Evolutionary conservation across 2,329 filamentous ascomycete genomes (phyloP), one percentile per base, ranked within the genome.

Genomic region (Aspergillus puulaauensis): DNA sequence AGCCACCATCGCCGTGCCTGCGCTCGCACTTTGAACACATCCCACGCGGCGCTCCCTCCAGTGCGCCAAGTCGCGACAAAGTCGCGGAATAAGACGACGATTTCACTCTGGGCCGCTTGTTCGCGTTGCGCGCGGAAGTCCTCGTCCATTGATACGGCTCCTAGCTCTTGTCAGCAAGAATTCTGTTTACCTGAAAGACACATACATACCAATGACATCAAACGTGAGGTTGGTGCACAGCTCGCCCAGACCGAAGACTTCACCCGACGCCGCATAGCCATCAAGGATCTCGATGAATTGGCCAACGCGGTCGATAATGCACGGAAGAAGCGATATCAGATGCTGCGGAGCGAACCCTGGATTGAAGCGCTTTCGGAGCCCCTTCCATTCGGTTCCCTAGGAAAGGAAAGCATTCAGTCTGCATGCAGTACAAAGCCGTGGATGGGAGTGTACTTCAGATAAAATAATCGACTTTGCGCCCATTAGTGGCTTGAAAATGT

Each of bases 131-230:
- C 27, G 27, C 27, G 27, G 9, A 31, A 31, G 3, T 31, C 27
- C 27, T 31, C 27, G 3, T 31, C 27, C 27, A 31, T 31, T 1
- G 27, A 31, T 11, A 31, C 27, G 8, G 27, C 27, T 2, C 27
- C 27, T 31, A 7, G 23, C 0, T 6, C 7, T 24, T 6, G 6
- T 24, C 23, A 24, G 6, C 23, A 24, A 2, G 23, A 24, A 24
- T 24, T 2, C 23, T 24, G 23, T 24, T 24, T 24, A 24, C 23
- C 23, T 24, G 23, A 24, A 24, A 24, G 23, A 24, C 23, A 24
- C 0, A 24, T 0, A 51, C 70, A 24, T 24, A 53, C 70, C 69
- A n/a, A 73, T 73, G 15, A 73, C 67, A 60, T 73, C 71, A 35
- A 72, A 69, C 3, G 69, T 70, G n/a, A 70, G 56, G 12, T 64